Conservation (phyloP, 768 basidiomycete genomes). For the Xerocomus spinulosus region DNA sequence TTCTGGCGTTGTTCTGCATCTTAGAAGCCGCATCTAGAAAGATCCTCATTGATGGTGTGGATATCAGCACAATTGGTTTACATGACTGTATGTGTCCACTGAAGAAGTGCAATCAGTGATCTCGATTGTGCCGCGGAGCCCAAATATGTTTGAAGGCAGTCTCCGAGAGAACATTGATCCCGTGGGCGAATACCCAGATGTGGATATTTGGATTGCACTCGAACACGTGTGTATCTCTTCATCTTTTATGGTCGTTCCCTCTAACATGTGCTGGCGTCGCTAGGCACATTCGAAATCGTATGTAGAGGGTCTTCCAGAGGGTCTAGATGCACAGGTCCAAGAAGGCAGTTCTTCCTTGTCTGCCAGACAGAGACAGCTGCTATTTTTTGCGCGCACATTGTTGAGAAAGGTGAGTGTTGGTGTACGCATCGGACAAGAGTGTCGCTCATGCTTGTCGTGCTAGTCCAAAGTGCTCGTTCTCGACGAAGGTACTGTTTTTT, state of each 20-base stretch:
- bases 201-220: conserved; percentile 83
- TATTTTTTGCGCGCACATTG: conserved; percentile 86
- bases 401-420: conserved; percentile 54
- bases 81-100: conserved; percentile 40
- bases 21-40: conserved; percentile 66
- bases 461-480: conserved; percentile 86
- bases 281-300: conserved; percentile 68
- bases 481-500: conserved; percentile 67
- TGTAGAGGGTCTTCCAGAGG: conserved; percentile 58
- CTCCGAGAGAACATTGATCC: conserved; percentile 90
- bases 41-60: conserved; percentile 69
- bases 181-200: conserved; percentile 67
- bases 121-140: conserved; percentile 82
- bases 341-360: conserved; percentile 82
- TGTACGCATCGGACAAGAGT: too few species aligned
- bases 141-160: conserved; percentile 67
- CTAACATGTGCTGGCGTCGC: background rate
- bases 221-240: conserved; percentile 43
- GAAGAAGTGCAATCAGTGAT: conserved; percentile 65
- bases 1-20: conserved; percentile 73
- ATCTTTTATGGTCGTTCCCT: background rate
- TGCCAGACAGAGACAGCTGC: conserved; percentile 78
- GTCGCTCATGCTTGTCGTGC: too few species aligned
- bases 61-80: conserved; percentile 72
- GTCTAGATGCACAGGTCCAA: conserved; percentile 65